Percentiles rank a stretch among this genome's conserved stretches.
Evolutionary conservation across 257 asterid genomes (phyloP).

Genomic region (Nicotiana sylvestris): DNA sequence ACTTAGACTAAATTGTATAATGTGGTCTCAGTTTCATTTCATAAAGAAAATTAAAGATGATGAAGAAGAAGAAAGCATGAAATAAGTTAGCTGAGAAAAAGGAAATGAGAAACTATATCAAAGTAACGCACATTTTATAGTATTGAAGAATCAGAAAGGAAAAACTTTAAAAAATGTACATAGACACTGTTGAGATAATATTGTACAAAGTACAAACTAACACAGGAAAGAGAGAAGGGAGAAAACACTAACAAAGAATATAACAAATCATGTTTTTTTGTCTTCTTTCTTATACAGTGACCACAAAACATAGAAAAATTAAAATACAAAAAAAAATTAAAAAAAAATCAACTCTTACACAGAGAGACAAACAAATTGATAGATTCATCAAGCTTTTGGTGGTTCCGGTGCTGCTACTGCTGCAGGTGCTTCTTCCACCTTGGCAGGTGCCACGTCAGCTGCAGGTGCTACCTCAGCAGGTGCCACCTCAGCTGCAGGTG

Average conservation of each 20-base stretch:
- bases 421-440: slow-evolving; percentile 35
- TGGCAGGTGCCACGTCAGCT: slow-evolving; percentile 19
- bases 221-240: background rate
- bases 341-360: slow-evolving; percentile 13
- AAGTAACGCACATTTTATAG: background rate
- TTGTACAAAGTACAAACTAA: background rate
- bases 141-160: background rate
- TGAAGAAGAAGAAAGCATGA: background rate
- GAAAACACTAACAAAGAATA: slow-evolving; percentile 21
- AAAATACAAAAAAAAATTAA: background rate
- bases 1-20: background rate
- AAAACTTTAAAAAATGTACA: background rate
- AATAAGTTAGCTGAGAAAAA: background rate
- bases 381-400: slow-evolving; percentile 36
- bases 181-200: background rate
- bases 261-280: slow-evolving; percentile 22
- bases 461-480: slow-evolving; percentile 21
- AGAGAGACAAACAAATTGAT: background rate
- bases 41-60: background rate
- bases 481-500: slow-evolving; percentile 22
- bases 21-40: background rate
- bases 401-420: slow-evolving; percentile 35
- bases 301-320: background rate
- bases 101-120: background rate
- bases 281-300: slow-evolving; percentile 14